These are phyloP conservation scores for Phytophthora melonis DNA, from an alignment of 352 stramenopile genomes.

Conservation along the genomic window DNA sequence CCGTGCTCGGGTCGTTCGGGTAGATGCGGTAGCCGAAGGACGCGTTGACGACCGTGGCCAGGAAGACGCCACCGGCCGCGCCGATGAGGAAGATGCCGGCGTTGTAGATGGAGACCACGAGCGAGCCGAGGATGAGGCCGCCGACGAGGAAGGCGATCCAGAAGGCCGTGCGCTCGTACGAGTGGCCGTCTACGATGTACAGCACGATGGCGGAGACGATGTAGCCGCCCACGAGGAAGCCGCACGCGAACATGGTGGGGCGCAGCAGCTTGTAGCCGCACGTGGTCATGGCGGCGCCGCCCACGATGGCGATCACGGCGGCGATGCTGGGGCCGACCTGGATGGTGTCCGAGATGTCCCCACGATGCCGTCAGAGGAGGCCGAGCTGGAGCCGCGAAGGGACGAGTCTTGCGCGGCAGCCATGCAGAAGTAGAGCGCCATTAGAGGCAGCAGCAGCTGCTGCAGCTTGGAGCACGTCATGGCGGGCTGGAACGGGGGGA, in stretches of 20 bases:
- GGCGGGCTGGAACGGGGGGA: not conserved
- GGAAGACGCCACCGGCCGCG: slow-evolving; percentile 48
- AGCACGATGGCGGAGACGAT: slow-evolving; percentile 51
- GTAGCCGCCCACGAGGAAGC: slow-evolving; percentile 66
- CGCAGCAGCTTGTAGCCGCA: slow-evolving; percentile 65
- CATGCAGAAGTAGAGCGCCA: slow-evolving; percentile 25
- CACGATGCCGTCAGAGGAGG: slow-evolving; percentile 34
- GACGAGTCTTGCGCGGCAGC: slow-evolving; percentile 16
- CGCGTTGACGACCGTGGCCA: slow-evolving; percentile 56
- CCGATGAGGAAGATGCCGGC: slow-evolving; percentile 65
- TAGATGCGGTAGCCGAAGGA: slow-evolving; percentile 63
- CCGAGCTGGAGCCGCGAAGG: slow-evolving; percentile 22
- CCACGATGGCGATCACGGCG: slow-evolving; percentile 55
- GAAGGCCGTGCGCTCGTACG: slow-evolving; percentile 55
- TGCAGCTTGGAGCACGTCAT: slow-evolving; percentile 28
- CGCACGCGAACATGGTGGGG: slow-evolving; percentile 70
- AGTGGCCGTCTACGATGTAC: slow-evolving; percentile 53
- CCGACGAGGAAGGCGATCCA: slow-evolving; percentile 66
- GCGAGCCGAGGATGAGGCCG: slow-evolving; percentile 51
- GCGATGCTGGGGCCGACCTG: slow-evolving; percentile 45
- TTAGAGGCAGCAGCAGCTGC: slow-evolving; percentile 24
- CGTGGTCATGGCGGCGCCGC: slow-evolving; percentile 44
- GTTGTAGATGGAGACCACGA: slow-evolving; percentile 63
- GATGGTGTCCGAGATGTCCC: slow-evolving; percentile 33
- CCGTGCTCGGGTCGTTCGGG: slow-evolving; percentile 51